These are phyloP conservation scores for Paxillus ammoniavirescens DNA, from an alignment of 768 basidiomycete genomes.

Conservation along the genomic window DNA sequence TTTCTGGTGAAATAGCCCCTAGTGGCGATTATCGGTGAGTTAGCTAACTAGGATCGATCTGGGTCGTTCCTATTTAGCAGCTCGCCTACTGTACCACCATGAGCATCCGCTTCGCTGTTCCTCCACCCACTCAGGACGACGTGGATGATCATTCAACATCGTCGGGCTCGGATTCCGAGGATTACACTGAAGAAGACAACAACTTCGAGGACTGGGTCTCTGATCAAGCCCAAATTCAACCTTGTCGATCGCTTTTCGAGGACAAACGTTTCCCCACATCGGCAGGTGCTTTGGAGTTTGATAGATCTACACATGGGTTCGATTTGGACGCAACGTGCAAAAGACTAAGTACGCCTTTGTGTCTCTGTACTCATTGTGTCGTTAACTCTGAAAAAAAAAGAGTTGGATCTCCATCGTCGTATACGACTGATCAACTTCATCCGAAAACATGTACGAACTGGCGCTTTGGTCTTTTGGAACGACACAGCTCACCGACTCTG, in stretches of 20 bases:
- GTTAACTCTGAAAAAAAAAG: conserved; percentile 34
- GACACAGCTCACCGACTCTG: conserved; percentile 3
- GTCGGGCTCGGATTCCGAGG: conserved; percentile 25
- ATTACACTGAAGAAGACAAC: conserved; percentile 45
- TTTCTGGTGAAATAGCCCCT: conserved; percentile 2
- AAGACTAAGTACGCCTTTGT: conserved; percentile 49
- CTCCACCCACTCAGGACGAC: conserved; percentile 4
- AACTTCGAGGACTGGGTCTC: conserved; percentile 82
- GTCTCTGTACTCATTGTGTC: not conserved
- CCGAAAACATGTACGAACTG: conserved; percentile 57
- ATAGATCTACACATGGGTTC: conserved; percentile 59
- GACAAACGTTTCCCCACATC: conserved; percentile 58
- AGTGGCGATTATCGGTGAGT: conserved; percentile 6
- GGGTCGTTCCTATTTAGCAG: not conserved
- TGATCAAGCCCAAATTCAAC: conserved; percentile 51
- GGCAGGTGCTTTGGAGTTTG: conserved; percentile 58
- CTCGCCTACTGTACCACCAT: conserved; percentile 13
- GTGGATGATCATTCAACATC: conserved; percentile 11
- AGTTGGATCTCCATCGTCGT: conserved; percentile 74
- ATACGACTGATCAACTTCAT: conserved; percentile 88
- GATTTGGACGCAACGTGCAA: conserved; percentile 53
- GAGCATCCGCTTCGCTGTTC: conserved; percentile 29
- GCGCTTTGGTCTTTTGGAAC: not conserved
- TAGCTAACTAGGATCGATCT: not conserved
- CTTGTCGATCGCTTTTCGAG: conserved; percentile 77